phyloP scores from a whole-genome alignment of 257 asterid genomes.

The Solanum chaucha region DNA sequence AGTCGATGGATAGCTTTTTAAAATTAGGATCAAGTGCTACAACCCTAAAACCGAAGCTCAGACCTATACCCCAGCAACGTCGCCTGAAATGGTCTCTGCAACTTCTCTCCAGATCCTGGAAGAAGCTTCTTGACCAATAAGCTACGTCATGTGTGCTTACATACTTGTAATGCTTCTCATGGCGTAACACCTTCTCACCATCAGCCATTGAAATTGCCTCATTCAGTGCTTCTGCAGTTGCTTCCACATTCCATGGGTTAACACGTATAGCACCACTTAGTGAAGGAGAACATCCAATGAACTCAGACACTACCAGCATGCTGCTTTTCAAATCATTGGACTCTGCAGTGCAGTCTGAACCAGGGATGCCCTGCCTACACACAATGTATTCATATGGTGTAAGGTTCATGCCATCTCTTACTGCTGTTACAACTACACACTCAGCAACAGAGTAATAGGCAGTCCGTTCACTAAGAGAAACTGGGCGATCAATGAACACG shows the following conservation, averaged over 20 bases:
- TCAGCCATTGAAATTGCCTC: slow-evolving; percentile 39
- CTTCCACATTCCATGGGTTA: slow-evolving; percentile 47
- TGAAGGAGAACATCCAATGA: slow-evolving; percentile 50
- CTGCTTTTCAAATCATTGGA: slow-evolving; percentile 25
- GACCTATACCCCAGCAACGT: slow-evolving; percentile 46
- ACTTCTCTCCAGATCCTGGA: slow-evolving; percentile 44
- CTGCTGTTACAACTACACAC: slow-evolving; percentile 45
- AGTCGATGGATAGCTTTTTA: slow-evolving; percentile 31
- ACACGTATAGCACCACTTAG: slow-evolving; percentile 46
- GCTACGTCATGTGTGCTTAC: slow-evolving; percentile 45
- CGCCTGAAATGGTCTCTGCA: slow-evolving; percentile 38
- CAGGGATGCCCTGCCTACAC: slow-evolving; percentile 36
- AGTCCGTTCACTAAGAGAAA: slow-evolving; percentile 31
- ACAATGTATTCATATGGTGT: slow-evolving; percentile 38
- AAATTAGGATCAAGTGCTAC: slow-evolving; percentile 51
- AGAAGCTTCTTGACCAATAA: slow-evolving; percentile 45
- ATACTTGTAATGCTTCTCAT: slow-evolving; percentile 46
- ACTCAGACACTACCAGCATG: slow-evolving; percentile 44
- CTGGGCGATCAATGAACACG: slow-evolving; percentile 25
- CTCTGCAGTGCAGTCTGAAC: slow-evolving; percentile 8
- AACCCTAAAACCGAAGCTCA: slow-evolving; percentile 39
- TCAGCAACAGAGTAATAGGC: slow-evolving; percentile 39
- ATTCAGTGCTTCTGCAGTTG: slow-evolving; percentile 37
- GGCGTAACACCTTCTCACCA: slow-evolving; percentile 43
- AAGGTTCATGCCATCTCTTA: slow-evolving; percentile 48